These are phyloP conservation scores for Penicillium sp. DNA, from an alignment of 2,329 filamentous ascomycete species.

Conservation along the genomic window DNA sequence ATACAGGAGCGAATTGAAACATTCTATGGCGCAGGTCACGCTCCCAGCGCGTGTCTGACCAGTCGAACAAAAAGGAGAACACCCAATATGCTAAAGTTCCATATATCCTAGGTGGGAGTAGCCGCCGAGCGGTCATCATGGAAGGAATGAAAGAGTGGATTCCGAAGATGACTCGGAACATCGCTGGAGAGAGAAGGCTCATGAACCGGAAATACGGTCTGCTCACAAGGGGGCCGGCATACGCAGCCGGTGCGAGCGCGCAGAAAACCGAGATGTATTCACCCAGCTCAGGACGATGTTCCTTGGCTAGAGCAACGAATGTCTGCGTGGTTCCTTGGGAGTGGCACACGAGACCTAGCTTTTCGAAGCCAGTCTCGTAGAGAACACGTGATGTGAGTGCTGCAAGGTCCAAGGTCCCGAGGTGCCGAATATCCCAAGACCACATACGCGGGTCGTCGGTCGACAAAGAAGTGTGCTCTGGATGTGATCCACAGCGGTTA, in stretches of 20 bases:
- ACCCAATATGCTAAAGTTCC: conserved; percentile 82
- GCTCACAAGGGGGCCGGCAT: conserved; percentile 79
- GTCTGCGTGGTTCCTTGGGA: conserved; percentile 90
- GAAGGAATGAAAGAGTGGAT: conserved; percentile 91
- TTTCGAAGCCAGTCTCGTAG: conserved; percentile 75
- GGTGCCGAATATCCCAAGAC: conserved; percentile 93
- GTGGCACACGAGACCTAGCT: conserved; percentile 79
- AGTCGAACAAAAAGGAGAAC: conserved; percentile 85
- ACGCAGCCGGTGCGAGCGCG: conserved; percentile 83
- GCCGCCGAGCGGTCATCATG: conserved; percentile 79
- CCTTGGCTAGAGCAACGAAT: conserved; percentile 82
- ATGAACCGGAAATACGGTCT: conserved; percentile 93
- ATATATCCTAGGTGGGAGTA: conserved; percentile 67
- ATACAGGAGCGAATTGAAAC: conserved; percentile 91
- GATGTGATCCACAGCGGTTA: conserved; percentile 82
- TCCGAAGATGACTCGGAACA: conserved; percentile 82
- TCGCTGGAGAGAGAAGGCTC: conserved; percentile 69
- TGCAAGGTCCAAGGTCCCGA: conserved; percentile 85
- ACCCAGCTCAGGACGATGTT: conserved; percentile 81
- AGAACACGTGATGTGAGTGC: conserved; percentile 78
- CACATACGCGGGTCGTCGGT: conserved; percentile 86
- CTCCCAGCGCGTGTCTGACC: conserved; percentile 84
- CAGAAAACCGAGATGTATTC: conserved; percentile 85
- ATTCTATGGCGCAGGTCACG: conserved; percentile 72
- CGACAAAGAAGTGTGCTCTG: conserved; percentile 68